Evolutionary conservation across 1,284 basidiomycete species (phyloP).

Genomic region (Agaricales sp.): DNA sequence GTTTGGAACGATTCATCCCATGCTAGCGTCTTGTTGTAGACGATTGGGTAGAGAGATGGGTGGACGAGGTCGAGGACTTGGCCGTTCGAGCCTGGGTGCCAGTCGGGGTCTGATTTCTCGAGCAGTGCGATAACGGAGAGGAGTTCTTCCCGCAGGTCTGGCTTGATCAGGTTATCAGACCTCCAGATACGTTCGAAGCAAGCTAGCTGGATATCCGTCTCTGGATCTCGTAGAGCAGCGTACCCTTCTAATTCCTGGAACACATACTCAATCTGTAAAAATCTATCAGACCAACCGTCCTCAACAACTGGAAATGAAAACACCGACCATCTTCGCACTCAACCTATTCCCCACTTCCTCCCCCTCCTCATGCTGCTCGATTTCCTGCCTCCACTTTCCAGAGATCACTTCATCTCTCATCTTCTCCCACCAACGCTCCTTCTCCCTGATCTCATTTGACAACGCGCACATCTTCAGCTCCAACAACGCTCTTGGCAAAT

Average conservation of each 20-base stretch:
- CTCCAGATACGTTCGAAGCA: slow-evolving; percentile 9
- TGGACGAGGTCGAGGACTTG: slow-evolving; percentile 35
- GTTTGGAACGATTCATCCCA: neutral
- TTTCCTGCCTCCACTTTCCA: neutral
- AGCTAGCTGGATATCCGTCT: slow-evolving; percentile 11
- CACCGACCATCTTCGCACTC: neutral
- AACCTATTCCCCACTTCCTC: neutral
- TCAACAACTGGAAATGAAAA: neutral
- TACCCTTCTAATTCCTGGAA: slow-evolving; percentile 12
- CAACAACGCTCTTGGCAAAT: no score
- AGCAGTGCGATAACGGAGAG: slow-evolving; percentile 17
- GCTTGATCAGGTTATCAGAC: slow-evolving; percentile 13
- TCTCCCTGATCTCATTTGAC: neutral
- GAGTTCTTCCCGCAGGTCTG: slow-evolving; percentile 10
- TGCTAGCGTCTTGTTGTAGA: slow-evolving; percentile 21
- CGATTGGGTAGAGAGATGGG: slow-evolving; percentile 29
- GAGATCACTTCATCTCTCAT: neutral
- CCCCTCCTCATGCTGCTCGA: neutral
- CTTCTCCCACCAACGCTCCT: neutral
- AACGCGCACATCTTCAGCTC: neutral
- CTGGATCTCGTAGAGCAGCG: slow-evolving; percentile 9
- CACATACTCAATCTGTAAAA: slow-evolving; percentile 12
- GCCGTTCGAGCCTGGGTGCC: slow-evolving; percentile 34
- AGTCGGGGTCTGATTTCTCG: slow-evolving; percentile 31
- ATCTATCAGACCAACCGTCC: neutral